Evolutionary conservation across 148 eudicot species (phyloP).

Genomic region (Polygonum aviculare): DNA sequence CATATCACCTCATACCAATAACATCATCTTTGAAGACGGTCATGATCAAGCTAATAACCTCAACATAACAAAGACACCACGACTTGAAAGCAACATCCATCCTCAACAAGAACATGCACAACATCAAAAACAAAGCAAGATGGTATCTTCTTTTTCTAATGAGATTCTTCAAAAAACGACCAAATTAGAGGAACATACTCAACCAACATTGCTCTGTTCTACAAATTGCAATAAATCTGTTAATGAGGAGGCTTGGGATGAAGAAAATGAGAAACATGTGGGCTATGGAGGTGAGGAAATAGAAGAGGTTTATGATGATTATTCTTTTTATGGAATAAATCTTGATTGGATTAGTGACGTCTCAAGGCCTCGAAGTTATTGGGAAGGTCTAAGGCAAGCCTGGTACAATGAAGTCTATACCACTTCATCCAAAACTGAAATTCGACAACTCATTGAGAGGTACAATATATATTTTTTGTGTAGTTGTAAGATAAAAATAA

Average conservation of each 20-base stretch:
- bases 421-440: slow-evolving; percentile 52
- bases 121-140: no score
- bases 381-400: slow-evolving; percentile 71
- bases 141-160: not conserved
- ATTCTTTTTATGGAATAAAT: slow-evolving; percentile 19
- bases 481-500: not conserved
- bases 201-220: no score
- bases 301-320: slow-evolving; percentile 18
- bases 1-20: not conserved
- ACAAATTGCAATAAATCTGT: no score
- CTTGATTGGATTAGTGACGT: slow-evolving; percentile 64
- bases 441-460: slow-evolving; percentile 68
- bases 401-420: slow-evolving; percentile 70
- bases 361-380: slow-evolving; percentile 71
- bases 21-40: not conserved
- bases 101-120: not conserved
- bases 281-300: slow-evolving; percentile 12
- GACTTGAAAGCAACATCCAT: not conserved
- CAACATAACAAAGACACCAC: not conserved
- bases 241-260: no score
- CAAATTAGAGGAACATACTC: no score
- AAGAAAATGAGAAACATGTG: not conserved
- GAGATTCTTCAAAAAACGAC: not conserved
- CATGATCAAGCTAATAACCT: not conserved
- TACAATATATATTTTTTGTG: not conserved